Evolutionary conservation across 2,329 filamentous ascomycete genomes (phyloP).

Genomic region (Beauveria asiatica): DNA sequence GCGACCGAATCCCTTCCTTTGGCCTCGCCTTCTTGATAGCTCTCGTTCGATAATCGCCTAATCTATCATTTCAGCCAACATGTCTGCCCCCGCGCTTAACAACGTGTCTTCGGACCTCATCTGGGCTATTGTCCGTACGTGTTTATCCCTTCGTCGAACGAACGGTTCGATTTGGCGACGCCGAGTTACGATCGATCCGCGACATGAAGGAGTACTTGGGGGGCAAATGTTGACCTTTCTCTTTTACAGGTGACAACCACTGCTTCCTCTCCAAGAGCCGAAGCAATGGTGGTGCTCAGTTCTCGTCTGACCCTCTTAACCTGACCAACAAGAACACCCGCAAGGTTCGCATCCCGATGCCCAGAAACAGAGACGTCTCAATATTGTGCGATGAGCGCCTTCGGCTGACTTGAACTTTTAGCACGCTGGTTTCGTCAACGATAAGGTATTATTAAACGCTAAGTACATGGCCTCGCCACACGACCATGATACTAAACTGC

Average conservation of each 20-base stretch:
- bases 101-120: slow-evolving; percentile 85
- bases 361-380: not conserved
- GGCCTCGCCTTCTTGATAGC: slow-evolving; percentile 1
- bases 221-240: not conserved
- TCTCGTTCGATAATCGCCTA: slow-evolving; percentile 3
- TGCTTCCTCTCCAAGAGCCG: slow-evolving; percentile 88
- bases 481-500: slow-evolving; percentile 14
- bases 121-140: slow-evolving; percentile 91
- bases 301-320: slow-evolving; percentile 94
- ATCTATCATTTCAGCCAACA: slow-evolving; percentile 36
- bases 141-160: not conserved
- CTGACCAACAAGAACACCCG: slow-evolving; percentile 82
- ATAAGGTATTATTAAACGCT: slow-evolving; percentile 57
- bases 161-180: not conserved
- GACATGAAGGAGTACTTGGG: not conserved
- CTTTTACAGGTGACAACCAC: slow-evolving; percentile 67
- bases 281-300: slow-evolving; percentile 68
- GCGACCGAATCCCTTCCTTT: not conserved
- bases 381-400: not conserved
- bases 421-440: slow-evolving; percentile 89
- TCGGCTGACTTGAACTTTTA: slow-evolving; percentile 34
- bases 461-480: not conserved
- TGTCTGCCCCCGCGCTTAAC: slow-evolving; percentile 47
- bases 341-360: slow-evolving; percentile 54
- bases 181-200: not conserved